Evolutionary conservation across 1,284 basidiomycete species (phyloP), one percentile per base, ranked within the genome.

Genomic region (Ceratobasidium sp.): DNA sequence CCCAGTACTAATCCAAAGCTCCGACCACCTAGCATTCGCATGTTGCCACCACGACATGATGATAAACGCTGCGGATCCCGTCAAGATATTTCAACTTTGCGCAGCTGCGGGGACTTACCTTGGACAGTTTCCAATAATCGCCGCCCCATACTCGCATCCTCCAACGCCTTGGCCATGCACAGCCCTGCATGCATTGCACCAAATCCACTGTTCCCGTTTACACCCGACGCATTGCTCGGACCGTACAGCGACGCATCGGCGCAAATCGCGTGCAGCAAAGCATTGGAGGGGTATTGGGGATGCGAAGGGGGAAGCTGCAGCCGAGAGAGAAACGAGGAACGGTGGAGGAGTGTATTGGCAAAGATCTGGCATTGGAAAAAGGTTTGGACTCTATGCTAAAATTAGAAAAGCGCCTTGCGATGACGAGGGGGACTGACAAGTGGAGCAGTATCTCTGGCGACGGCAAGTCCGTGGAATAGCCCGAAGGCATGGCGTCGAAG

Each of bases 11-110:
- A 58, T 69, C 66, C 66, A 69, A 1, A 56, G 37, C n/a, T 69
- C 66, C 3, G 53, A 58, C 66, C 66, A 69, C 54, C 66, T 37
- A 5, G 66, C 66, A 58, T 69, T 69, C 22, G 66, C 66, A 31
- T 69, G 66, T 37, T 58, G 51, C 66, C 66, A 69, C 66, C 66
- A 69, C 19, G 66, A 56, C 53, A 69, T 56, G 14, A 69, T 39
- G 24, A 69, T 69, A 58, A 69, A 69, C n/a, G 66, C 66, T 69
- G 29, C 29, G 1, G 11, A 27, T 19, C 22, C 14, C 34, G 9
- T 41, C 56, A 59, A 24, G 31, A 9, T 9, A 19, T 16, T 9
- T 56, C 49, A 68, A 13, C 7, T 19, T 1, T 11, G 46, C 11
- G 13, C n/a, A 9, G 11, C 19, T 46, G 51, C 41, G 6, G 7